Evolutionary conservation across 1,284 basidiomycete genomes (phyloP), one percentile per base, ranked within the genome.

Genomic region (Rhodotorula sp.): DNA sequence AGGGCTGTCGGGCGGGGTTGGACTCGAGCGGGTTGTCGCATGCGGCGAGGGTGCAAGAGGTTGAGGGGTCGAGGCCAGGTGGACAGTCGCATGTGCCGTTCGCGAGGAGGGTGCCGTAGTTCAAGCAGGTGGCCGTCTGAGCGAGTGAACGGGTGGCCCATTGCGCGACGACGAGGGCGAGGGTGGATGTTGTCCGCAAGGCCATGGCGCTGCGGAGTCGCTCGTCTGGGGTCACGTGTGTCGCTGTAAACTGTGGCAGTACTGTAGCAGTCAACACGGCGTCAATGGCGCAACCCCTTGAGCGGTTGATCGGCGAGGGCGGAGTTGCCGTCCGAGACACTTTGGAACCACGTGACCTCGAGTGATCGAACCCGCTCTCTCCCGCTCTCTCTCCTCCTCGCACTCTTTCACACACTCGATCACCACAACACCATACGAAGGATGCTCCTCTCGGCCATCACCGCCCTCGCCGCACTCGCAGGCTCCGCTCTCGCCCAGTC

Each of bases 1-100:
- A 70, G 11, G 54, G 4, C 27, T 72, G 48, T 9, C 76, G 67
- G 27, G 61, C 34, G 20, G 56, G 29, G 6, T 59, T 57, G 19
- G 39, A 19, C 34, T 65, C 34, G 53, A 77, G 62, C 3, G 76
- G 73, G 53, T 76, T 75, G 54, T 64, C 65, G 68, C 76, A 77
- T 13, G 58, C 24, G 4, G 67, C 57, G 2, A 8, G 2, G 22
- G 30, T 30, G 44, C 74, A 75, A 56, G 53, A 47, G 30, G 29
- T n/a, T 20, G 62, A 63, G 49, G 59, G 51, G 8, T 60, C 64
- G 51, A 70, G 60, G 4, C 72, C 72, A 15, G 66, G 44, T 13
- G 74, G 72, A 30, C 74, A 75, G 29, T 22, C 19, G 59, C 74
- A 75, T 8, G 53, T 68, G 19, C 63, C 55, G 61, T 60, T 66